Evolutionary conservation across 305 asterid genomes (phyloP).

Genomic region (Solanum hybrid): DNA sequence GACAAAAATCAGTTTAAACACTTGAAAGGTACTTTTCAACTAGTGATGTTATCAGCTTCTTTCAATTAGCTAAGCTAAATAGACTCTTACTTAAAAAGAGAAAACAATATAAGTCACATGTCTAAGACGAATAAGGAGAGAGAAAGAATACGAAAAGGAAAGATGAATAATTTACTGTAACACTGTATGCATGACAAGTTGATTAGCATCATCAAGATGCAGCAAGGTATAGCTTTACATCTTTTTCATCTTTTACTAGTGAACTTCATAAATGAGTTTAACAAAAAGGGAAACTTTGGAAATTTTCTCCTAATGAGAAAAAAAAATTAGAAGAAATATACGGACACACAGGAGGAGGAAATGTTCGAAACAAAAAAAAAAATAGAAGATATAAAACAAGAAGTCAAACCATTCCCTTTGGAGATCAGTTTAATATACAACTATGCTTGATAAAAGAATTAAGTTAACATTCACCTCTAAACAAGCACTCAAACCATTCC

Average conservation of each 20-base stretch:
- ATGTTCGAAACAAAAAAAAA: background rate
- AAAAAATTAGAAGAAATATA: background rate
- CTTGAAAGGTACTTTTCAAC: background rate
- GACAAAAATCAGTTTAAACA: background rate
- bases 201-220: background rate
- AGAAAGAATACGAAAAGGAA: background rate
- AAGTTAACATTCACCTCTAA: background rate
- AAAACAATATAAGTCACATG: background rate
- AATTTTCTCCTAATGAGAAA: background rate
- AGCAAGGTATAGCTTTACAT: background rate
- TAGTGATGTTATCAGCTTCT: background rate
- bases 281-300: background rate
- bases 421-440: background rate
- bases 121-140: background rate
- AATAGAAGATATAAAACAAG: background rate
- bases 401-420: background rate
- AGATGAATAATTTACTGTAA: background rate
- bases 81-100: background rate
- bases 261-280: background rate
- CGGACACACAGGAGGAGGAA: background rate
- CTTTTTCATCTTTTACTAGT: background rate
- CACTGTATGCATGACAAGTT: background rate
- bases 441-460: background rate
- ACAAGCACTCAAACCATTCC: background rate
- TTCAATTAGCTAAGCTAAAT: background rate